Conservation (phyloP, 2,329 filamentous ascomycete species). For the Cordyceps cicadae region DNA sequence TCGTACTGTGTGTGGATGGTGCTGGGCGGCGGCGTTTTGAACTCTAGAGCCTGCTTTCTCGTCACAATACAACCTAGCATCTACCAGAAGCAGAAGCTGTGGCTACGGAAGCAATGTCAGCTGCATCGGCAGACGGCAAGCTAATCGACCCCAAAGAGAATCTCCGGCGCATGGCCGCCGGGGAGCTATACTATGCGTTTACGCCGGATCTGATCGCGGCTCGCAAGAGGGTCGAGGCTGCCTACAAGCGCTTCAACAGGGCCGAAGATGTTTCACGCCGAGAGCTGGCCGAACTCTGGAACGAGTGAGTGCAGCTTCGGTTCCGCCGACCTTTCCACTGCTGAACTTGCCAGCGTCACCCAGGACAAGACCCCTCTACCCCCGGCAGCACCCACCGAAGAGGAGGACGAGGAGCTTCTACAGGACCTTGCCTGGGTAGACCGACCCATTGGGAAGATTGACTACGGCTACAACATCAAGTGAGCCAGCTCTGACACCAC, state of each 20-base stretch:
- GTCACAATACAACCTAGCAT: not conserved
- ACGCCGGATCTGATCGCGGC: slow-evolving; percentile 56
- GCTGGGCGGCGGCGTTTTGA: not conserved
- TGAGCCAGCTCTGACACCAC: slow-evolving; percentile 18
- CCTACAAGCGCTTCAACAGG: slow-evolving; percentile 55
- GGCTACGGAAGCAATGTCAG: not conserved
- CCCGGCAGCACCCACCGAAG: slow-evolving; percentile 41
- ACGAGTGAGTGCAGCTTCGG: slow-evolving; percentile 46
- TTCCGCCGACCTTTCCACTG: not conserved
- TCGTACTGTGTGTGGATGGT: too few relatives aligned
- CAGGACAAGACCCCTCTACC: slow-evolving; percentile 56
- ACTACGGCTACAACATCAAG: slow-evolving; percentile 69
- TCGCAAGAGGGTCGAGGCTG: slow-evolving; percentile 50
- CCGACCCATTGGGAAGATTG: slow-evolving; percentile 52
- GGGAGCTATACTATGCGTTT: slow-evolving; percentile 66
- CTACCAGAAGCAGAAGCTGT: too few relatives aligned
- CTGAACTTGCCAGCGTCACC: slow-evolving; percentile 42
- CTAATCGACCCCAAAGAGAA: slow-evolving; percentile 30
- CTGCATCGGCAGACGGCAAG: slow-evolving; percentile 5
- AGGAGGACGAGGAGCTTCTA: slow-evolving; percentile 57
- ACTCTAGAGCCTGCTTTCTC: too few relatives aligned
- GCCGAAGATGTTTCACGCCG: slow-evolving; percentile 51
- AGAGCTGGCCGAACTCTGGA: slow-evolving; percentile 56
- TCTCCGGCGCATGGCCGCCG: slow-evolving; percentile 47
- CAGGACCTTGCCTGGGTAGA: slow-evolving; percentile 59